A percentile compares a stretch with the other conserved stretches of the same genome.
Evolutionary conservation across 495 filamentous ascomycete genomes (phyloP).

Genomic region (Tuber umbilicatum): DNA sequence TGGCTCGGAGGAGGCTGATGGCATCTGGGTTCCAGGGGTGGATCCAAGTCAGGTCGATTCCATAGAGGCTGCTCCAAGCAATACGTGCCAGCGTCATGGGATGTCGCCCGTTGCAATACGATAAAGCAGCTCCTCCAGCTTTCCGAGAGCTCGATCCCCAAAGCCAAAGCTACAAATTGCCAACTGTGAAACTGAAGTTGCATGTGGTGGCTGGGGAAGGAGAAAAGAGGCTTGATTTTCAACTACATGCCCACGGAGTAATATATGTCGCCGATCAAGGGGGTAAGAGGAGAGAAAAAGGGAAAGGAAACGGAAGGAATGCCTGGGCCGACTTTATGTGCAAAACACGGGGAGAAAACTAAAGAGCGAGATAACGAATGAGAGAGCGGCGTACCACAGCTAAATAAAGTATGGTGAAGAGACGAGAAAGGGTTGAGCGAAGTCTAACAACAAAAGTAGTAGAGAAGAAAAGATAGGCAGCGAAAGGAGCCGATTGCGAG

Average conservation of each 20-base stretch:
- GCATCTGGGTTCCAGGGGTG: too few species aligned
- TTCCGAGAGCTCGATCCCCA: neutral
- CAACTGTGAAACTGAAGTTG: neutral
- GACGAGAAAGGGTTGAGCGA: neutral
- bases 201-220: neutral
- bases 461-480: neutral
- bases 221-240: neutral
- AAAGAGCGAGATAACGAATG: neutral
- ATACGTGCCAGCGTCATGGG: neutral
- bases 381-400: neutral
- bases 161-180: neutral
- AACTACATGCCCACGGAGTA: neutral
- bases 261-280: neutral
- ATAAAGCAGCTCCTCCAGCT: neutral
- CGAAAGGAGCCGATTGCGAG: neutral
- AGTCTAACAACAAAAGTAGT: neutral
- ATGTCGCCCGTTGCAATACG: neutral
- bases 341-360: neutral
- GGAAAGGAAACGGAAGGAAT: neutral
- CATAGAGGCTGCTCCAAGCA: neutral
- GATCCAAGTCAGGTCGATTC: neutral
- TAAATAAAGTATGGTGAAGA: neutral
- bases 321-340: too few species aligned
- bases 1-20: neutral
- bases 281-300: neutral